A percentile compares a stretch with the other conserved stretches of the same genome.
These are phyloP conservation scores for Gynostemma pentaphyllum DNA, from an alignment of 306 rosid species.

Conservation along the genomic window DNA sequence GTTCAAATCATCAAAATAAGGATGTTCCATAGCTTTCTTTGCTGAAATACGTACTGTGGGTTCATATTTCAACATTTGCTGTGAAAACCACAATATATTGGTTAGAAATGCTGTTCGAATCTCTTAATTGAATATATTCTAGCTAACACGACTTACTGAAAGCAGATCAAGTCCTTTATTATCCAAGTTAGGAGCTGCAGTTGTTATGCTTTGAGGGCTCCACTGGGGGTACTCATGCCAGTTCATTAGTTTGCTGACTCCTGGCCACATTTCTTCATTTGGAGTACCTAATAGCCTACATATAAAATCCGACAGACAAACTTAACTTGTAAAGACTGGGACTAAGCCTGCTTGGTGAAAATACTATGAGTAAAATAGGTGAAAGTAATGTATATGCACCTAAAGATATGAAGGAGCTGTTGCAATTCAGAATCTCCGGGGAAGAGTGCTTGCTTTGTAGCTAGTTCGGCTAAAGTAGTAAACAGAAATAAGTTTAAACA, in stretches of 20 bases:
- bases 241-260: slow-evolving; percentile 77
- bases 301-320: background rate
- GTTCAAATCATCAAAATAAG: slow-evolving; percentile 54
- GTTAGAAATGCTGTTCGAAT: background rate
- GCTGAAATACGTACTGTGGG: slow-evolving; percentile 69
- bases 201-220: slow-evolving; percentile 55
- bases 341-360: too few relatives aligned
- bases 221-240: slow-evolving; percentile 98
- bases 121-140: background rate
- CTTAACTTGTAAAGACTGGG: background rate
- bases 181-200: slow-evolving; percentile 61
- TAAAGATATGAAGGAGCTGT: slow-evolving; percentile 93
- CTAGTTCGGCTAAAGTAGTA: slow-evolving; percentile 58
- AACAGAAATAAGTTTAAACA: background rate
- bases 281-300: slow-evolving; percentile 87
- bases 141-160: slow-evolving; percentile 26
- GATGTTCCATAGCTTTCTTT: slow-evolving; percentile 91
- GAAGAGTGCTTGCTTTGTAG: slow-evolving; percentile 75
- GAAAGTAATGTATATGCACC: slow-evolving; percentile 19
- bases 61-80: slow-evolving; percentile 86
- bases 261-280: slow-evolving; percentile 86
- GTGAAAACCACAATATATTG: background rate
- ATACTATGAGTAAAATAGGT: too few relatives aligned
- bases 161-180: slow-evolving; percentile 53
- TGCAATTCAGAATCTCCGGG: slow-evolving; percentile 96